Evolutionary conservation across 2,329 filamentous ascomycete genomes (phyloP).

Genomic region (Torrubiella hemipterigena): DNA sequence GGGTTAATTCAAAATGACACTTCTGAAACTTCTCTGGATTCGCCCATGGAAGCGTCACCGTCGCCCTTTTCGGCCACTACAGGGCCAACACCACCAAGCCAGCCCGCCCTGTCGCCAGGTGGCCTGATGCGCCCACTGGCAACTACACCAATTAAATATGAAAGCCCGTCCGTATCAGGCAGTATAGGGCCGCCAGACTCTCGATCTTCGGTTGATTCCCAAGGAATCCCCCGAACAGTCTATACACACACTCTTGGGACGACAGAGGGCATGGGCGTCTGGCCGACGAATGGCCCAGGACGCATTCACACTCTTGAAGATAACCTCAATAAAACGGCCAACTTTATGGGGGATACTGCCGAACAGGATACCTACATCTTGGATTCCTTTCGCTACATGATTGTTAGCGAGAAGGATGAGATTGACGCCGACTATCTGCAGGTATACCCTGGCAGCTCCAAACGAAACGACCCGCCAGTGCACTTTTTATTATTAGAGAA

Average conservation of each 20-base stretch:
- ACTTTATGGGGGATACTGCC: slow-evolving; percentile 29
- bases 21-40: not conserved
- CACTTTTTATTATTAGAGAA: slow-evolving; percentile 33
- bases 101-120: too few species aligned
- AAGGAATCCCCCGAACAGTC: slow-evolving; percentile 3
- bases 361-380: slow-evolving; percentile 35
- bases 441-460: slow-evolving; percentile 22
- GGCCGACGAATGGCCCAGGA: slow-evolving; percentile 6
- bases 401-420: slow-evolving; percentile 30
- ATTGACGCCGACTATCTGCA: slow-evolving; percentile 32
- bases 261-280: slow-evolving; percentile 7
- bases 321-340: slow-evolving; percentile 26
- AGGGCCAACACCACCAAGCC: too few species aligned
- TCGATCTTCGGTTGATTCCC: too few species aligned
- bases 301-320: slow-evolving; percentile 27
- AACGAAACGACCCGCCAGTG: slow-evolving; percentile 24
- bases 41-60: too few species aligned
- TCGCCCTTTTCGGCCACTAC: too few species aligned
- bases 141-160: too few species aligned
- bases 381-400: slow-evolving; percentile 32
- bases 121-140: too few species aligned
- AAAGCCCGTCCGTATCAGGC: too few species aligned
- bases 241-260: slow-evolving; percentile 5
- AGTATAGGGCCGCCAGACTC: too few species aligned
- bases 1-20: slow-evolving; percentile 3